phyloP scores from a whole-genome alignment of 306 rosid species.

The Begonia peltatifolia region DNA sequence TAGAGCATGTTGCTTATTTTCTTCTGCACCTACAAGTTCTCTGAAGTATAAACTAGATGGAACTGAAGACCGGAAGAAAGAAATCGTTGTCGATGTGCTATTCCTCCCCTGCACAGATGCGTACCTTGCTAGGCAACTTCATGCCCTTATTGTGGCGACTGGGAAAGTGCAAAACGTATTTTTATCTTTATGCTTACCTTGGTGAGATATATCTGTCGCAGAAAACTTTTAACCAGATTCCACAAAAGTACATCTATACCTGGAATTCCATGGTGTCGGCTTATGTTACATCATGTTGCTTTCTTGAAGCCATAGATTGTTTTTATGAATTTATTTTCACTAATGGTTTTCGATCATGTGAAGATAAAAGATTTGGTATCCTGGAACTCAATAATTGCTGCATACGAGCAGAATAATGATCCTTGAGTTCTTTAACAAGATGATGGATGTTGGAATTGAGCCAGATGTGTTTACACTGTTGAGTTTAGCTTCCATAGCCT shows the following conservation, averaged over 20 bases:
- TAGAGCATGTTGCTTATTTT: slow-evolving; percentile 15
- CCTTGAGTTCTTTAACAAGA: slow-evolving; percentile 21
- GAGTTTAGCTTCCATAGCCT: slow-evolving; percentile 35
- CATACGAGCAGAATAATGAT: slow-evolving; percentile 30
- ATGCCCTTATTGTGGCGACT: slow-evolving; percentile 28
- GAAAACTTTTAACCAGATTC: slow-evolving; percentile 23
- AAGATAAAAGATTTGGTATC: slow-evolving; percentile 28
- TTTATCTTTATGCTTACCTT: slow-evolving; percentile 21
- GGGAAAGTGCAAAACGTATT: slow-evolving; percentile 22
- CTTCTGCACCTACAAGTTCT: slow-evolving; percentile 7
- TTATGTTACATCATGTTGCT: slow-evolving; percentile 22
- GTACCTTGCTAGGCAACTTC: slow-evolving; percentile 27
- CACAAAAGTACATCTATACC: slow-evolving; percentile 25
- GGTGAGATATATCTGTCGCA: slow-evolving; percentile 23
- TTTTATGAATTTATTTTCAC: slow-evolving; percentile 18
- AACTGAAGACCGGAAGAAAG: slow-evolving; percentile 14
- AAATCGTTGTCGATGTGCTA: slow-evolving; percentile 13
- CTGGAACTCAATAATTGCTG: slow-evolving; percentile 36
- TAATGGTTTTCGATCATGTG: slow-evolving; percentile 22
- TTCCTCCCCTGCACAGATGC: slow-evolving; percentile 24
- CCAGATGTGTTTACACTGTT: slow-evolving; percentile 26
- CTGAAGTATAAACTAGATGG: slow-evolving; percentile 10
- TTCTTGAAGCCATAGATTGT: slow-evolving; percentile 25
- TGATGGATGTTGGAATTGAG: slow-evolving; percentile 14
- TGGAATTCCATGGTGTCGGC: slow-evolving; percentile 49